Conservation (phyloP, 345 rosid species). For the Citrus mangshanensis region DNA sequence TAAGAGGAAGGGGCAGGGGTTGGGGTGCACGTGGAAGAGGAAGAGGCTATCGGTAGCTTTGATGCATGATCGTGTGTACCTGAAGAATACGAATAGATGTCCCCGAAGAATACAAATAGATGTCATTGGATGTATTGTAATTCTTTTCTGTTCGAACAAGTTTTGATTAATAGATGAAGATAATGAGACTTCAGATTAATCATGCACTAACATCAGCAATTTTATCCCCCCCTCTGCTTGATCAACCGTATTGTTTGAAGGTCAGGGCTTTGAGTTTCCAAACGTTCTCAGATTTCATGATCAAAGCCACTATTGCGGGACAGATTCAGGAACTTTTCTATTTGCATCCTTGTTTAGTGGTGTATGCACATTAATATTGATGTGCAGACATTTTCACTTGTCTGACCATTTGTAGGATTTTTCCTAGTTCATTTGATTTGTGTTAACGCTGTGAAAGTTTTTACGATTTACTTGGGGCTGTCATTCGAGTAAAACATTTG, state of each 20-base stretch:
- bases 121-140: slow-evolving; percentile 16
- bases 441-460: not conserved
- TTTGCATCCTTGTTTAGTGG: not conserved
- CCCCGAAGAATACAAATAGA: slow-evolving; percentile 1
- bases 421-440: not conserved
- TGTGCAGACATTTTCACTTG: not conserved
- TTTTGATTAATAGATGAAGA: slow-evolving; percentile 15
- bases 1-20: slow-evolving; percentile 56
- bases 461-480: too few relatives aligned
- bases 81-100: slow-evolving; percentile 1
- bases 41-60: slow-evolving; percentile 43
- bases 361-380: not conserved
- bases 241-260: not conserved
- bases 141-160: slow-evolving; percentile 10
- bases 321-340: not conserved
- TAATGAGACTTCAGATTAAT: slow-evolving; percentile 7
- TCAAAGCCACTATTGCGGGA: not conserved
- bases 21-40: slow-evolving; percentile 64
- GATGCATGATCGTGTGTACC: not conserved
- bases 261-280: not conserved
- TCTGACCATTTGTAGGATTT: slow-evolving; percentile 4
- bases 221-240: not conserved
- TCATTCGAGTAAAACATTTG: not conserved
- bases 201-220: slow-evolving; percentile 9
- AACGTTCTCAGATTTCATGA: not conserved